Evolutionary conservation across 148 eudicot species (phyloP), one percentile per base, ranked within the genome.

Genomic region (Camellia lanceoleosa): DNA sequence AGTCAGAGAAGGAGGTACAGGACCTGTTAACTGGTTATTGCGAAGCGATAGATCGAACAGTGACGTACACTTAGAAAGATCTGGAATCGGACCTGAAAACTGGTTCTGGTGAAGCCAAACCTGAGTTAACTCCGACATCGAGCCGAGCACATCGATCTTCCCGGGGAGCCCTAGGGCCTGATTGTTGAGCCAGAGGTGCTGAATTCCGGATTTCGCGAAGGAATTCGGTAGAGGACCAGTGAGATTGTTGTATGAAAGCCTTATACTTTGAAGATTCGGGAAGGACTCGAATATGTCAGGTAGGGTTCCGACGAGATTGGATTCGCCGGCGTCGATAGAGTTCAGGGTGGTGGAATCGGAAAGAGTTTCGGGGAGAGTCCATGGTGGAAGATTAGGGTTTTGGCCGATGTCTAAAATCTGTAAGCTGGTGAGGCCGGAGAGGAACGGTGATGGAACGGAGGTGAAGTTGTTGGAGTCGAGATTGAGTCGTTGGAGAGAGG

Each of bases 1-100:
- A 9, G 82, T 79, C 3, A 93, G 46, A 5, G 97, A 91, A 20
- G 56, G 41, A 7, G 73, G 65, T 6, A 78, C 20, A 12, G 80
- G 80, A 7, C 97, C 97, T 5, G 92, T 91, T 9, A 91, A 69
- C 10, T 43, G 64, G 79, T 91, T 91, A 54, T 87, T 89, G 0
- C 91, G 85, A 1, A 91, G 90, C 80, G 85, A 88, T 42, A 91
- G 78, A 80, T 89, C 91, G 12, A 77, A 81, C 4, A 91, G 75
- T 3, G 74, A 55, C 0, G 60, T 66, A 43, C 83, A 83, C 11
- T 47, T 44, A 0, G 91, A 88, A 16, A 89, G 87, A 64, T 91
- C 95, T 0, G 95, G 95, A 19, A 91, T 83, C 2, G 86, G 80
- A 56, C 93, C 95, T 0, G 89, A 79, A 67, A 93, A 93, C 30